Conservation (phyloP, 2,329 filamentous ascomycete species). For the Pseudogymnoascus destructans region DNA sequence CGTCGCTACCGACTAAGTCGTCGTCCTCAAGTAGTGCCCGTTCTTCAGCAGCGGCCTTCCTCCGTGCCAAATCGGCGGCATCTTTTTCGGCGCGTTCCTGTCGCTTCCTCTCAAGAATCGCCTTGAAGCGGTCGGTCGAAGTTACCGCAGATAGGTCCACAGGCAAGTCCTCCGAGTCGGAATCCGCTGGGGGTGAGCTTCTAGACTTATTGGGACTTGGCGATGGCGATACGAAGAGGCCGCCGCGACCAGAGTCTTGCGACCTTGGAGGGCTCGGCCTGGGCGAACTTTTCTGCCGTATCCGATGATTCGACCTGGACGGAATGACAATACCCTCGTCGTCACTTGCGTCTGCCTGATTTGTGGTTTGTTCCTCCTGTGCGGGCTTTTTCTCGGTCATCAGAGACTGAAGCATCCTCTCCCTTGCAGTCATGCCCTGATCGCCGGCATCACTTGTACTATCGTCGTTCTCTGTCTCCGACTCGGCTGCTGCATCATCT, state of each 20-base stretch:
- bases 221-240: constrained; percentile 10
- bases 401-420: constrained; percentile 5
- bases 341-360: constrained; percentile 17
- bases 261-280: constrained; percentile 25
- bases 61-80: constrained; percentile 37
- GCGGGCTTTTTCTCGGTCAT: background rate
- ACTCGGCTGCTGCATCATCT: background rate
- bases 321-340: constrained; percentile 32
- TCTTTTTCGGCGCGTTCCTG: constrained; percentile 58
- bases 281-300: constrained; percentile 33
- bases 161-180: constrained; percentile 19
- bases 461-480: background rate
- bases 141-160: constrained; percentile 11
- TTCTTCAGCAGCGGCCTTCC: constrained; percentile 29
- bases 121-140: constrained; percentile 43
- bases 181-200: constrained; percentile 10
- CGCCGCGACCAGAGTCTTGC: background rate
- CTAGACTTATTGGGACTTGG: constrained; percentile 8
- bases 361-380: constrained; percentile 5
- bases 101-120: constrained; percentile 60
- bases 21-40: constrained; percentile 40
- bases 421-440: background rate
- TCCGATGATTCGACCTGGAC: constrained; percentile 30
- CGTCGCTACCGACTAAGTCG: constrained; percentile 45
- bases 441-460: background rate